Base-by-base conservation (phyloP, 441 rosid genomes). In the Viola pubescens region DNA sequence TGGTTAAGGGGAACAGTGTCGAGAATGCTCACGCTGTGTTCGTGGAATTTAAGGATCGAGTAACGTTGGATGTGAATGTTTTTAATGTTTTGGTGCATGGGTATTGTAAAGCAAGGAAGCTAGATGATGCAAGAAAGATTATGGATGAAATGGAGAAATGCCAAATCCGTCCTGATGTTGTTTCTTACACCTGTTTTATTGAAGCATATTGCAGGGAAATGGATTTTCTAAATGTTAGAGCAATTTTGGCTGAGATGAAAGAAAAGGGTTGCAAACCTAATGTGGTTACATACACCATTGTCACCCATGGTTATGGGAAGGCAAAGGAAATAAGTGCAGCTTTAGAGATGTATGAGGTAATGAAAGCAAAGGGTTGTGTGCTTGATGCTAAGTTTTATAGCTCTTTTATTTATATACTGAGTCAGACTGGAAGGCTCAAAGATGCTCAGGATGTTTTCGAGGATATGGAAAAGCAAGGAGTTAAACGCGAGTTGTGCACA, bases 11-110 rank as follows among this genome's bases (percentile, higher is more conserved):
- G 68, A 77, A 76, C 5, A 75, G 83, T 39, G 84, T 82, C 46
- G 96, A 86, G 73, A 75, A 67, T 66, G 97, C 96, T 47, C 65
- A 16, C 41, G 67, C 71, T 34, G 81, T 66, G 53, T 78, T 79
- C 66, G 2, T 60, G 56, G 81, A 78, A 70, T 81, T 78, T 16
- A 75, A 79, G 73, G 76, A 72, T 58, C 48, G 44, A 3, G 53
- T 80, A 4, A 66, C 78, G 34, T 62, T 73, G 19, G 71, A 72
- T 73, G 56, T 61, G 9, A 38, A 56, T 10, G 77, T 68, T 56
- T 88, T 75, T 63, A 82, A 88, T 68, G 63, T 86, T 73, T 71
- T 88, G 81, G 77, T 88, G 51, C 84, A 84, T 47, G 97, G 97
- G 19, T 81, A 75, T 65, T 91, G 94, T 75, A 88, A 80, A 71